Evolutionary conservation across 2,329 filamentous ascomycete species (phyloP).

Genomic region (Epichloe uncinata): DNA sequence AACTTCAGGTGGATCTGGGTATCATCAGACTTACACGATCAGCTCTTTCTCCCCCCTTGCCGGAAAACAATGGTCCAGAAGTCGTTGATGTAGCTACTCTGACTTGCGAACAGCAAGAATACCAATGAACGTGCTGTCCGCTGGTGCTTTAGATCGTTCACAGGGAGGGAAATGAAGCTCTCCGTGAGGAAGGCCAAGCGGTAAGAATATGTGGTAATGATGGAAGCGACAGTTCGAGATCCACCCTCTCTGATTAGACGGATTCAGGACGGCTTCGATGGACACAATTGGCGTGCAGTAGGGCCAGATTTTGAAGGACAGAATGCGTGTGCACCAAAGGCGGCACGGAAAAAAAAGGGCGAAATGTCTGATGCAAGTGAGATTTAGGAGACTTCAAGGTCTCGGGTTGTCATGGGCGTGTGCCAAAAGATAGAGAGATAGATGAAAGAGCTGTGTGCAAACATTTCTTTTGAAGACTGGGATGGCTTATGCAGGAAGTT

Average conservation of each 20-base stretch:
- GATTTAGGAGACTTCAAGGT: slow-evolving; percentile 17
- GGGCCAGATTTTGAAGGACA: slow-evolving; percentile 8
- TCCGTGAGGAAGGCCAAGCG: slow-evolving; percentile 6
- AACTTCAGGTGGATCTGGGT: not conserved
- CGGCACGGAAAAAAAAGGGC: slow-evolving; percentile 8
- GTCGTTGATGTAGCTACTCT: not conserved
- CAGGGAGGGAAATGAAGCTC: slow-evolving; percentile 13
- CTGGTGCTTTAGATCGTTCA: slow-evolving; percentile 11
- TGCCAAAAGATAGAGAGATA: slow-evolving; percentile 11
- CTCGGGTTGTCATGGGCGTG: slow-evolving; percentile 14
- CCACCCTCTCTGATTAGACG: slow-evolving; percentile 4
- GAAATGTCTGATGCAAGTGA: slow-evolving; percentile 11
- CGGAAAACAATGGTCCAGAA: not conserved
- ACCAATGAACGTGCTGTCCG: slow-evolving; percentile 5
- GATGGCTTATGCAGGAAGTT: slow-evolving; percentile 19
- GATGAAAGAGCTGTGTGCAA: slow-evolving; percentile 14
- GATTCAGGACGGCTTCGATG: slow-evolving; percentile 8
- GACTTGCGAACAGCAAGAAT: not conserved
- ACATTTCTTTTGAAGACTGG: slow-evolving; percentile 22
- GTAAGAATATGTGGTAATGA: not conserved
- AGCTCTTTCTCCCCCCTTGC: not conserved
- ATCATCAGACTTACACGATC: not conserved
- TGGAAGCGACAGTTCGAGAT: not conserved
- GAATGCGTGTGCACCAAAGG: not conserved
- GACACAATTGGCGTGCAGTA: slow-evolving; percentile 8